Percentiles rank a stretch among this genome's conserved stretches.
Conservation (phyloP, 352 stramenopile genomes). For the Phytopythium aichiense region DNA sequence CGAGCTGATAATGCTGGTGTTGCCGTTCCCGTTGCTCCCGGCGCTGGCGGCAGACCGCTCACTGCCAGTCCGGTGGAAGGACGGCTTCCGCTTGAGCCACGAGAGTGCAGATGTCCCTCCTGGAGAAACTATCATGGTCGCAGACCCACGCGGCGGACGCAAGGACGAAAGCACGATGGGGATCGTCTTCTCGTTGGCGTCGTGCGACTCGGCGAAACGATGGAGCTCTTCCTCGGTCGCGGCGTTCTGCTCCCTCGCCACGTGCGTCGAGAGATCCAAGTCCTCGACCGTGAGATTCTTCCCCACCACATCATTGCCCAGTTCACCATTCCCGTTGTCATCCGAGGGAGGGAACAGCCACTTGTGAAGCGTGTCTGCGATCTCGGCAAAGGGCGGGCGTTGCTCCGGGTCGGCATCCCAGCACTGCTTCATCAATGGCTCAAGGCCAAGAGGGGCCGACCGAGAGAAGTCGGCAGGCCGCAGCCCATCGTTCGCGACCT, state of each 20-base stretch:
- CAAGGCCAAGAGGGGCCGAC: conserved; percentile 47
- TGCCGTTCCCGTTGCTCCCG: not conserved
- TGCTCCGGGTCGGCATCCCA: conserved; percentile 70
- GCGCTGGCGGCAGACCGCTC: not conserved
- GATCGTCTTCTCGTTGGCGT: conserved; percentile 56
- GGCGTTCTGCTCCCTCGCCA: conserved; percentile 42
- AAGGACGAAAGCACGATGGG: conserved; percentile 50
- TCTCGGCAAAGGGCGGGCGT: conserved; percentile 56
- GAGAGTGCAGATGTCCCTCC: not conserved
- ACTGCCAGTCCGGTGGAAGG: not conserved
- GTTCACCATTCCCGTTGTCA: conserved; percentile 1
- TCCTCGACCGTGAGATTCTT: conserved; percentile 13
- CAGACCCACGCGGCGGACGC: not conserved
- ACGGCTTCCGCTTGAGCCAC: conserved; percentile 6
- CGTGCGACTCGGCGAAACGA: conserved; percentile 60
- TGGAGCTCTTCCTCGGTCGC: conserved; percentile 43
- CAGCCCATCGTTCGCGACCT: conserved; percentile 66
- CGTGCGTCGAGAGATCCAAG: conserved; percentile 47
- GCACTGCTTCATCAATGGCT: conserved; percentile 72
- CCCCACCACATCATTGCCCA: conserved; percentile 13
- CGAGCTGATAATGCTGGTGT: not conserved
- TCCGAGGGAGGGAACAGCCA: conserved; percentile 25
- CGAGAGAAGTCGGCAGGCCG: conserved; percentile 44
- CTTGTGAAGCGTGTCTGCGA: conserved; percentile 52
- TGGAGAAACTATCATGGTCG: not conserved